Base-by-base conservation (phyloP, 768 basidiomycete species). In the Rhizopogon salebrosus region DNA sequence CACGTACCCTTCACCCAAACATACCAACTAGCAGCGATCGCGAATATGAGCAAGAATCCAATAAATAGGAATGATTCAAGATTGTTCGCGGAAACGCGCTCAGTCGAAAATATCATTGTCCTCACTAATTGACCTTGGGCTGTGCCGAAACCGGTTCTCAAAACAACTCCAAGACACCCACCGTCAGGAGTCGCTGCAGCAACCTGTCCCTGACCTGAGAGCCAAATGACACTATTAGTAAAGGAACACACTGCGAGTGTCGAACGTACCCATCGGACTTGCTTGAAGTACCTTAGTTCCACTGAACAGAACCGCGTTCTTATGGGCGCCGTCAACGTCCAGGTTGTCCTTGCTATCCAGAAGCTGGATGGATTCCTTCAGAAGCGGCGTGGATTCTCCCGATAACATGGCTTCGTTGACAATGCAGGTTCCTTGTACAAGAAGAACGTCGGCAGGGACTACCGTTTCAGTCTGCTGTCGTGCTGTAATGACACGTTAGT, bases 381-480 rank as follows among this genome's bases (percentile, higher is more conserved):
- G 76, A 8, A 99, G 76, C 5, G 97, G 97, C 0, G 97, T 99
- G 0, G 94, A 97, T 73, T 99, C 97, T 48, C 97, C 97, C 1
- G 94, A 97, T 2, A 99, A 75, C 97, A 99, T 98, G 24, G 97
- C 97, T 69, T 99, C 97, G 67, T 99, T 99, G 58, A 98, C 95
- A 61, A 99, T 98, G 57, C 87, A 89, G 0, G 92, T 90, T 9
- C 97, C 97, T 52, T 86, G 83, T 11, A 98, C 69, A n/a, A 99
- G 79, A 16, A 99, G 80, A 35, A 99, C 81, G 63, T 99, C 95
- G 9, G 93, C 95, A 1, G 95, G 94, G 14, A 97, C 84, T 36
- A 85, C 85, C 0, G 93, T 93, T 68, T 98, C 97, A 13, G 82
- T 75, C 57, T 81, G 80, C 39, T 80, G 76, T 43, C 85, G 84